Base-by-base conservation (phyloP, 805 yeast species). In the Hermanozyma aechmeae region DNA sequence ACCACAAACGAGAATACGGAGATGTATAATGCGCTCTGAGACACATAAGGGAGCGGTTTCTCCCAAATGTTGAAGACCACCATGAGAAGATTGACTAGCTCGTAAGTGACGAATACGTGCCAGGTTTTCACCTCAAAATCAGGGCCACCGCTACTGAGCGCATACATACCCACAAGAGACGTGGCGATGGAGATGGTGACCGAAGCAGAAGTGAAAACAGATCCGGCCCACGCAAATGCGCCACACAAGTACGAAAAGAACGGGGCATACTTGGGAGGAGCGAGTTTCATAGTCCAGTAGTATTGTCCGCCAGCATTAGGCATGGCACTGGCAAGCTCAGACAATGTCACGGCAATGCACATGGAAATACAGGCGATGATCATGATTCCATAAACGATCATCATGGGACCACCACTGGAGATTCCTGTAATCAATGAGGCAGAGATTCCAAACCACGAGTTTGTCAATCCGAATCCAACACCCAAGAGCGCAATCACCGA, bases 291-390 rank as follows among this genome's bases (percentile, higher is more conserved):
- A 5, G 76, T 68, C 79, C 79, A 73, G 35, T 66, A 71, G 44
- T 69, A 69, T 38, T 70, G 76, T 15, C 78, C 78, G 31, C 76
- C 76, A 26, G 77, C 72, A 33, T 66, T 63, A 4, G 78, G 78
- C 46, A 61, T 62, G 10, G 74, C 67, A 26, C 67, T 58, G 7
- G 71, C 56, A 37, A 73, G 51, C 44, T 73, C 79, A n/a, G 73
- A 61, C 20, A 73, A 50, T 0, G 76, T 60, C 12, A 59, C 50
- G 12, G 71, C 79, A 29, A 72, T 53, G 49, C 67, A 59, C 18
- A 56, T 39, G 1, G 76, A 61, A 12, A 73, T 51, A 14, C 43
- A 43, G 2, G 76, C 68, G 21, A 71, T 58, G 32, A 73, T 68
- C 4, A 73, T 48, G 31, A 73, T 64, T 26, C 80, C 79, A 39